Percentiles rank a stretch among this genome's conserved stretches.
phyloP scores from a whole-genome alignment of 495 filamentous ascomycete genomes.

The Aspergillus heteromorphus region DNA sequence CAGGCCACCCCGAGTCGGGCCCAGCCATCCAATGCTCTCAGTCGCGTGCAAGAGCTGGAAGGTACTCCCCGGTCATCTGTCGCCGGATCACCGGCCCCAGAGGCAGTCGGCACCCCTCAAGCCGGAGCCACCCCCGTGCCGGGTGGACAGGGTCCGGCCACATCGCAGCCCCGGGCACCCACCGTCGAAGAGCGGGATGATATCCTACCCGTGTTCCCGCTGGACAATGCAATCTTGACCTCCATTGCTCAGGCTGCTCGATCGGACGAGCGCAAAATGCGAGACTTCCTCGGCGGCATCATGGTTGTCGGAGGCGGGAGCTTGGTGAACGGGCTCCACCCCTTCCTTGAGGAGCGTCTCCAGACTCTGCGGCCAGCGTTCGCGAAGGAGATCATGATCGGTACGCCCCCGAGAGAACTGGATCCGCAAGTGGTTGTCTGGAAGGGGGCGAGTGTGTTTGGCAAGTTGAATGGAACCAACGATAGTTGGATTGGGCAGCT shows the following conservation, averaged over 20 bases:
- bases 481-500: conserved; percentile 87
- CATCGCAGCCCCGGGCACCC: conserved; percentile 30
- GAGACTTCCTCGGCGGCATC: conserved; percentile 87
- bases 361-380: conserved; percentile 63
- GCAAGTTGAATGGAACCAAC: conserved; percentile 77
- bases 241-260: conserved; percentile 81
- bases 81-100: conserved; percentile 80
- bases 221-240: conserved; percentile 85
- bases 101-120: conserved; percentile 61
- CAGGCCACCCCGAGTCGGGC: conserved; percentile 39
- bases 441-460: conserved; percentile 97
- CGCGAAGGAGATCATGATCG: conserved; percentile 80
- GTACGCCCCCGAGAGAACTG: conserved; percentile 80
- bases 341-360: conserved; percentile 76
- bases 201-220: conserved; percentile 71
- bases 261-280: conserved; percentile 84
- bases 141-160: conserved; percentile 13
- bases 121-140: conserved; percentile 40
- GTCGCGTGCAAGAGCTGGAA: conserved; percentile 50
- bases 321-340: conserved; percentile 68
- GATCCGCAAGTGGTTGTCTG: conserved; percentile 92
- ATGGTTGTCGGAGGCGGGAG: conserved; percentile 93
- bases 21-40: conserved; percentile 36
- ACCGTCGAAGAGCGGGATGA: conserved; percentile 66
- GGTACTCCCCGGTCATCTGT: conserved; percentile 77